Percentiles rank a stretch among this genome's conserved stretches.
These are phyloP conservation scores for Carex scoparia DNA, from an alignment of 176 grass and related monocot species.

Conservation along the genomic window DNA sequence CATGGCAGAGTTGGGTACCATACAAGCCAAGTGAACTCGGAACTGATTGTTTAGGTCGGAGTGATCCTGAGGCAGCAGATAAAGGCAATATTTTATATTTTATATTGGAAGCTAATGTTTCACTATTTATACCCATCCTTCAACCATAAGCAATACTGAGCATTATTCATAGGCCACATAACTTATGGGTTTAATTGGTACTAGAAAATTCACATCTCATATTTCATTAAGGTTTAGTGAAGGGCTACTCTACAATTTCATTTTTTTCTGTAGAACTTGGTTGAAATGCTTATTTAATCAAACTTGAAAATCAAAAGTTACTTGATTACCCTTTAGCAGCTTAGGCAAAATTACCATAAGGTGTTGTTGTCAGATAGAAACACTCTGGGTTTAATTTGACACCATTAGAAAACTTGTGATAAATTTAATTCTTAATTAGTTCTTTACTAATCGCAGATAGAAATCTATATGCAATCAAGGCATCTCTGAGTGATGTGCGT, in stretches of 20 bases:
- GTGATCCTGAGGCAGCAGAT: slow-evolving; percentile 38
- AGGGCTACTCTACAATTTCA: background rate
- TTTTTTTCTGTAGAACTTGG: background rate
- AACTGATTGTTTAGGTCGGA: slow-evolving; percentile 37
- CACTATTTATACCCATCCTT: background rate
- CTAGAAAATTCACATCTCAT: background rate
- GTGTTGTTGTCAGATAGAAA: background rate
- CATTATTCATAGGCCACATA: background rate
- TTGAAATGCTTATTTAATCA: background rate
- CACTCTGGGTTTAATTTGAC: background rate
- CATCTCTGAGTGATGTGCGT: slow-evolving; percentile 70
- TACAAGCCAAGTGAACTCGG: slow-evolving; percentile 33
- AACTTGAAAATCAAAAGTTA: background rate
- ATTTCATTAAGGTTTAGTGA: slow-evolving; percentile 3
- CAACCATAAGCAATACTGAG: background rate
- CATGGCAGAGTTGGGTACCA: slow-evolving; percentile 61
- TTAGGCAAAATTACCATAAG: background rate
- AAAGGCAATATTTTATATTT: slow-evolving; percentile 38
- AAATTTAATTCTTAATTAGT: background rate
- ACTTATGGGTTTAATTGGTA: background rate
- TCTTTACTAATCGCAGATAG: slow-evolving; percentile 53
- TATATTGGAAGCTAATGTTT: background rate
- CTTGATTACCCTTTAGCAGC: background rate
- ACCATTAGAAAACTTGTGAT: background rate
- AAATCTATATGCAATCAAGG: slow-evolving; percentile 72